Percentiles rank a stretch among this genome's conserved stretches.
Evolutionary conservation across 768 basidiomycete species (phyloP).

Genomic region (Pleurotus eryngii): DNA sequence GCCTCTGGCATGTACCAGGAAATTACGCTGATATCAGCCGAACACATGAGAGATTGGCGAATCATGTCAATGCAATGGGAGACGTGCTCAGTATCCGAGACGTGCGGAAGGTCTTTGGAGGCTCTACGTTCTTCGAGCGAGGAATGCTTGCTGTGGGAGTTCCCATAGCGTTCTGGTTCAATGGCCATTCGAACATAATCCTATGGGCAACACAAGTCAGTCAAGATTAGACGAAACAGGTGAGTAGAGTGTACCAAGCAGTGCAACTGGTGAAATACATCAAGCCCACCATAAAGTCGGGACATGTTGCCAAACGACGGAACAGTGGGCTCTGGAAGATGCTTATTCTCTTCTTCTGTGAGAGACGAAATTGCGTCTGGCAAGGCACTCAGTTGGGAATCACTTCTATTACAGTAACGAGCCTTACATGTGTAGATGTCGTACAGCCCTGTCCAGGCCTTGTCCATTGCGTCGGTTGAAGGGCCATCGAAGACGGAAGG

Average conservation of each 20-base stretch:
- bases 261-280: slow-evolving; percentile 26
- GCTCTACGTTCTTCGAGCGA: neutral
- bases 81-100: slow-evolving; percentile 13
- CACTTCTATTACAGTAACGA: neutral
- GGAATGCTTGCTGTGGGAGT: neutral
- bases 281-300: slow-evolving; percentile 16
- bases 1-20: slow-evolving; percentile 14
- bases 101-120: slow-evolving; percentile 5
- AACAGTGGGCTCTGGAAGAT: slow-evolving; percentile 17
- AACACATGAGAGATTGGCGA: slow-evolving; percentile 19
- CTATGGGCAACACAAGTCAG: slow-evolving; percentile 5
- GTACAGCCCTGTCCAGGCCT: slow-evolving; percentile 18
- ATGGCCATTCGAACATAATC: slow-evolving; percentile 16
- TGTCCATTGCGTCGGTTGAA: slow-evolving; percentile 16
- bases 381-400: neutral
- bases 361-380: slow-evolving; percentile 15
- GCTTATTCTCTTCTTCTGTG: slow-evolving; percentile 14
- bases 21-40: slow-evolving; percentile 14
- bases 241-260: slow-evolving; percentile 15
- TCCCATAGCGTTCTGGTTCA: slow-evolving; percentile 11
- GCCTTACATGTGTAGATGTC: slow-evolving; percentile 5
- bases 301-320: slow-evolving; percentile 17
- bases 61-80: slow-evolving; percentile 18
- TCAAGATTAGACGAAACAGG: neutral
- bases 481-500: slow-evolving; percentile 9